Evolutionary conservation across 768 basidiomycete genomes (phyloP).

Genomic region (Mycena galopus): DNA sequence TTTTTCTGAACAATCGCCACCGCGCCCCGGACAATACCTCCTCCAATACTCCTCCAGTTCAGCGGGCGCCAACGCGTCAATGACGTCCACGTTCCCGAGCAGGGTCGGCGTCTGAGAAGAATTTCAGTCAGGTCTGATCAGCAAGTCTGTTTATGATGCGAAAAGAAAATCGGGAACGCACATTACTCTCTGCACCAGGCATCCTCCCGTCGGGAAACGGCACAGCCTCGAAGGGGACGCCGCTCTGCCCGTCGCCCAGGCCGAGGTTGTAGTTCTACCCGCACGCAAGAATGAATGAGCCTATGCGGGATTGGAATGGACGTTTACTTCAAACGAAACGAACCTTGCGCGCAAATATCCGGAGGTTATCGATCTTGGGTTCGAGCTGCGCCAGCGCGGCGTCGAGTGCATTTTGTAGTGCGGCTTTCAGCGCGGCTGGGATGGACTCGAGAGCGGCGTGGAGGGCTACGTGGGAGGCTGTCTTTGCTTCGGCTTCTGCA

Average conservation of each 20-base stretch:
- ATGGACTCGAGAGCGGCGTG: not conserved
- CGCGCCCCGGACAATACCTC: too few relatives aligned
- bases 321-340: too few relatives aligned
- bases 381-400: not conserved
- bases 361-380: not conserved
- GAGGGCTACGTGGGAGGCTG: not conserved
- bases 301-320: not conserved
- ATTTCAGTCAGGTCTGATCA: too few relatives aligned
- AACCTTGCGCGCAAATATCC: not conserved
- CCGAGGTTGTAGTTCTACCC: not conserved
- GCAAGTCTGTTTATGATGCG: too few relatives aligned
- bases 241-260: not conserved
- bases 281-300: not conserved
- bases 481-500: not conserved
- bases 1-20: too few relatives aligned
- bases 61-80: too few relatives aligned
- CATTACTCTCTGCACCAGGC: not conserved
- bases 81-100: too few relatives aligned
- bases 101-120: too few relatives aligned
- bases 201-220: not conserved
- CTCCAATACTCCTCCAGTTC: too few relatives aligned
- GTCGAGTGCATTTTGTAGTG: not conserved
- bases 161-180: too few relatives aligned
- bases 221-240: not conserved
- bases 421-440: not conserved